A percentile compares a stretch with the other conserved stretches of the same genome.
Evolutionary conservation across 345 rosid genomes (phyloP).

Genomic region (Sonneratia alba): DNA sequence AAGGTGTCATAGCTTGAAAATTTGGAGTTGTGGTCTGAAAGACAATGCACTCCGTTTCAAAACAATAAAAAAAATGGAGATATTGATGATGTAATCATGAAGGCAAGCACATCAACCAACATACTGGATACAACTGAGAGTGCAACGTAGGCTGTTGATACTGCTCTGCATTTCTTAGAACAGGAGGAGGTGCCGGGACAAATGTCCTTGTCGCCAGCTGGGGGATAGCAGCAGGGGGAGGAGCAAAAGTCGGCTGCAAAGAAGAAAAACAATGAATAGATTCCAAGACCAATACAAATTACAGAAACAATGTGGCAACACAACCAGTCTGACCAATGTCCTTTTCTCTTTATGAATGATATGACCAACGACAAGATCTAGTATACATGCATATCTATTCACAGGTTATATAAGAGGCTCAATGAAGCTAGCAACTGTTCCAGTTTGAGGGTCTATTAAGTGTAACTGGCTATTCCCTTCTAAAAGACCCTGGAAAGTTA

Average conservation of each 20-base stretch:
- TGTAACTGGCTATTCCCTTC: background rate
- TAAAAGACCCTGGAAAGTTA: background rate
- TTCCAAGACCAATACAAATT: background rate
- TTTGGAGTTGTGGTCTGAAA: slow-evolving; percentile 37
- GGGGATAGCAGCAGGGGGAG: slow-evolving; percentile 30
- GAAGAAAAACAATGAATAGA: slow-evolving; percentile 10
- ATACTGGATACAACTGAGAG: slow-evolving; percentile 76
- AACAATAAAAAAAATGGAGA: slow-evolving; percentile 4
- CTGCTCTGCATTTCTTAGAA: slow-evolving; percentile 67
- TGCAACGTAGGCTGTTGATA: slow-evolving; percentile 71
- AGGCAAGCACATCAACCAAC: slow-evolving; percentile 28
- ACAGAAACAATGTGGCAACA: background rate
- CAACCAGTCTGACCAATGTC: background rate
- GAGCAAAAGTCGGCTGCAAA: slow-evolving; percentile 45
- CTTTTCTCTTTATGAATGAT: too few species aligned
- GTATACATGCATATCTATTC: background rate
- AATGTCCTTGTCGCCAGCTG: slow-evolving; percentile 64
- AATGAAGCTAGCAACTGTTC: background rate
- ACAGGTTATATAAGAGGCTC: background rate
- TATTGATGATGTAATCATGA: background rate
- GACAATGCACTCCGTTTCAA: background rate
- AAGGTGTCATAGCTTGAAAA: slow-evolving; percentile 46
- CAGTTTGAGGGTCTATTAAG: background rate
- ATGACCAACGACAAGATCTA: background rate
- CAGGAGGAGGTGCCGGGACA: slow-evolving; percentile 73